Evolutionary conservation across 257 asterid species (phyloP).

Genomic region (Capsicum chinense): DNA sequence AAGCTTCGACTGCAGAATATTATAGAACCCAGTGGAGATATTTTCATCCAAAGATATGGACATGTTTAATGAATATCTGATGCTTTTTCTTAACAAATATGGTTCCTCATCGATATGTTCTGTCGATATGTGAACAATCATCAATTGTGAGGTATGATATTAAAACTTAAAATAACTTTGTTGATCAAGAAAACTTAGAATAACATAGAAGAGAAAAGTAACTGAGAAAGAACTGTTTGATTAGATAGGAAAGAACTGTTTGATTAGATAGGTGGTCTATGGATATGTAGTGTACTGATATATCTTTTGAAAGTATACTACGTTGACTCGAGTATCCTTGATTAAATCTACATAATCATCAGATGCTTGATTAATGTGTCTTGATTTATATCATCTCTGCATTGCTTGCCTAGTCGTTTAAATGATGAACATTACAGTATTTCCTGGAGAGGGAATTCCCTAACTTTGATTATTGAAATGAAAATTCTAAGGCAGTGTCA

Average conservation of each 20-base stretch:
- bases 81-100: constrained; percentile 71
- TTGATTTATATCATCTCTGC: background rate
- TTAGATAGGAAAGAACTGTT: background rate
- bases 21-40: constrained; percentile 63
- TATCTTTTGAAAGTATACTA: background rate
- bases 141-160: constrained; percentile 54
- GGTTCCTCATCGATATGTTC: constrained; percentile 81
- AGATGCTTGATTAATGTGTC: constrained; percentile 6
- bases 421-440: background rate
- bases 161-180: constrained; percentile 2
- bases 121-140: constrained; percentile 52
- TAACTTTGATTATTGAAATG: background rate
- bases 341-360: background rate
- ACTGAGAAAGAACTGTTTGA: background rate
- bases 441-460: background rate
- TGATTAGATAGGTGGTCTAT: background rate
- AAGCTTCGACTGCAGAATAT: constrained; percentile 47
- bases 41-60: constrained; percentile 81
- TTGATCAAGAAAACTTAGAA: background rate
- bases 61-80: constrained; percentile 73
- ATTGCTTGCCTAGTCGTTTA: background rate
- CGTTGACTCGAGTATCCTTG: background rate
- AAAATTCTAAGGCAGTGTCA: background rate
- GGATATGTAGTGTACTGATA: background rate
- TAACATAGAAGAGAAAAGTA: background rate